Percentiles rank a stretch among this genome's conserved stretches.
phyloP scores from a whole-genome alignment of 2,329 filamentous ascomycete species.

The Colletotrichum endophyticum region DNA sequence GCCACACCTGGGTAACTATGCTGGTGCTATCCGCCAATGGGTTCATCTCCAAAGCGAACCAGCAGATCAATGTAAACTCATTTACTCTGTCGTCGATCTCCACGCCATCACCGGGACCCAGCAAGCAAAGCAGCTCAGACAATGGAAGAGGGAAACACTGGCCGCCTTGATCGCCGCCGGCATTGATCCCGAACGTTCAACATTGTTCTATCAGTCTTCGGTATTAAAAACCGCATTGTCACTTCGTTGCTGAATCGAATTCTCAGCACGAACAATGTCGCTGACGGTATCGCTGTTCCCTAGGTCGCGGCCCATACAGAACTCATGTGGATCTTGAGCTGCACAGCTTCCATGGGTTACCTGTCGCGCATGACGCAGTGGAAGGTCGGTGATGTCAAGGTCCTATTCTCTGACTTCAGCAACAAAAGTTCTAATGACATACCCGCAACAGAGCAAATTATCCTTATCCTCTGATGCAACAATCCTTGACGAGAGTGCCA shows the following conservation, averaged over 20 bases:
- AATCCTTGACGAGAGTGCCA: constrained; percentile 62
- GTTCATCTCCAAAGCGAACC: constrained; percentile 75
- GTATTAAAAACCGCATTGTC: constrained; percentile 31
- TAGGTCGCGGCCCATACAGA: constrained; percentile 82
- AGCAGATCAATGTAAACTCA: constrained; percentile 60
- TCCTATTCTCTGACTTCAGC: neutral
- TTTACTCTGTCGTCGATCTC: constrained; percentile 91
- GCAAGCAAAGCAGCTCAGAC: constrained; percentile 62
- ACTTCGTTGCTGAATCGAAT: neutral
- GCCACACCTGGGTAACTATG: constrained; percentile 94
- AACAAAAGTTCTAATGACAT: neutral
- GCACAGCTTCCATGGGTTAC: constrained; percentile 89
- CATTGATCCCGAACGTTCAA: constrained; percentile 76
- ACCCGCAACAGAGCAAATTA: constrained; percentile 70
- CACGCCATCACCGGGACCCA: constrained; percentile 89
- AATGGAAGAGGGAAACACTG: constrained; percentile 74
- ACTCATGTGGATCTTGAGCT: constrained; percentile 96
- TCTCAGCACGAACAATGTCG: neutral
- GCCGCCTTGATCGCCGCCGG: constrained; percentile 85
- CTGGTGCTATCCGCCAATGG: constrained; percentile 90
- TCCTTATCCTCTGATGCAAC: constrained; percentile 63
- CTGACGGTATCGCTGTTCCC: neutral
- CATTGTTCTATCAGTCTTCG: constrained; percentile 82
- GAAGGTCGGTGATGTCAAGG: constrained; percentile 67
- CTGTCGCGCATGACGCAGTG: constrained; percentile 99